phyloP scores from a whole-genome alignment of 441 rosid genomes.

The Croton laevigatus region DNA sequence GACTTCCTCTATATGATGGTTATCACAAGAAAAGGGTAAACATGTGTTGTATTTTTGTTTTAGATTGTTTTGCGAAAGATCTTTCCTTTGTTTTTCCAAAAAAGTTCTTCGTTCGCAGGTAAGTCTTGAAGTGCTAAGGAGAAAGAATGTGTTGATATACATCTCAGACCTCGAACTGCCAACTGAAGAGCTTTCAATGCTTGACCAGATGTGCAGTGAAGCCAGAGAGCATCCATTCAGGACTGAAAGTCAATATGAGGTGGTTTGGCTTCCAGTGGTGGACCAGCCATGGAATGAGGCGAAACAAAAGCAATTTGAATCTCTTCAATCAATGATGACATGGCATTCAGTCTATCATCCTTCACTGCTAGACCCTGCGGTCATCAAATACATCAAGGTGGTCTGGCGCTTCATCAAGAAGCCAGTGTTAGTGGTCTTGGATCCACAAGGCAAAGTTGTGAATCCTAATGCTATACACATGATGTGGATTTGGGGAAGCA shows the following conservation, averaged over 20 bases:
- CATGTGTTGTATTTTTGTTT: not conserved
- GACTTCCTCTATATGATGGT: constrained; percentile 59
- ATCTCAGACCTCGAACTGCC: constrained; percentile 72
- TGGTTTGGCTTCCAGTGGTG: constrained; percentile 75
- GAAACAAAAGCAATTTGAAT: constrained; percentile 47
- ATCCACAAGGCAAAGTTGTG: constrained; percentile 68
- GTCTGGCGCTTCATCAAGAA: constrained; percentile 68
- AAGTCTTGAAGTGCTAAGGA: constrained; percentile 62
- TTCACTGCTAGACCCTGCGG: constrained; percentile 49
- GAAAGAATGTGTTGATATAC: constrained; percentile 63
- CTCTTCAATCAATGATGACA: constrained; percentile 52
- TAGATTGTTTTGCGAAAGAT: not conserved
- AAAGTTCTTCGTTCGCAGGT: constrained; percentile 30
- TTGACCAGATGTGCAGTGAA: constrained; percentile 54
- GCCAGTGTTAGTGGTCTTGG: constrained; percentile 75
- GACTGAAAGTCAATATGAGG: constrained; percentile 56
- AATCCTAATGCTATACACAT: constrained; percentile 80
- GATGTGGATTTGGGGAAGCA: constrained; percentile 82
- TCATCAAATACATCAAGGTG: constrained; percentile 55
- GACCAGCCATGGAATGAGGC: constrained; percentile 50
- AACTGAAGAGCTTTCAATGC: constrained; percentile 57
- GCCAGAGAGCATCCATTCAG: constrained; percentile 38
- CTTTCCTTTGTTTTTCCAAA: no score
- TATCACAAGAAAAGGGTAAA: constrained; percentile 51
- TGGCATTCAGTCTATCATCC: constrained; percentile 74